A percentile compares a stretch with the other conserved stretches of the same genome.
Evolutionary conservation across 805 yeast species (phyloP).

Genomic region (Pichia phayaonensis): DNA sequence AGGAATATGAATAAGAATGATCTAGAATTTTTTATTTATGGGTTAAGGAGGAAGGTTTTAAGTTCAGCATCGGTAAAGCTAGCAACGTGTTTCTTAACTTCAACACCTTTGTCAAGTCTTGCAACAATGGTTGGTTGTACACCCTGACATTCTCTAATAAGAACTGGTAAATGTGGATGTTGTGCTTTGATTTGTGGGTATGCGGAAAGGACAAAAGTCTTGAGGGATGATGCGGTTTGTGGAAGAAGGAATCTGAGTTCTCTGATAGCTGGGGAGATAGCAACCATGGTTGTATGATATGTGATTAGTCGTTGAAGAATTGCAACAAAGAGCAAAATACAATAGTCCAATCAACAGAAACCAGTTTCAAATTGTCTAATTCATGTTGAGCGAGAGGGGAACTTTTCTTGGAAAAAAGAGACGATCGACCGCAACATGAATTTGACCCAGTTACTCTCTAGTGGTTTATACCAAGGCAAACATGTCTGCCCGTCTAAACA

Average conservation of each 20-base stretch:
- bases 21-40: slow-evolving; percentile 1
- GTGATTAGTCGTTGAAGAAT: not conserved
- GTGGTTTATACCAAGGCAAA: not conserved
- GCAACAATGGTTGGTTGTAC: slow-evolving; percentile 69
- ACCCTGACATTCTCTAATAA: slow-evolving; percentile 71
- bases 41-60: slow-evolving; percentile 25
- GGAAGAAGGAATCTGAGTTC: slow-evolving; percentile 80
- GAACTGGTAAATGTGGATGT: slow-evolving; percentile 62
- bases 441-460: not conserved
- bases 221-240: slow-evolving; percentile 65
- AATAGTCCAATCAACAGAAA: not conserved
- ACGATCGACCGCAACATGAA: not conserved
- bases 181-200: slow-evolving; percentile 59
- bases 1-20: not conserved
- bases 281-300: slow-evolving; percentile 3
- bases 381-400: not conserved
- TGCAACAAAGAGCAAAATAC: not conserved
- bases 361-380: not conserved
- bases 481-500: slow-evolving; percentile 14
- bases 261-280: slow-evolving; percentile 46
- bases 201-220: slow-evolving; percentile 49
- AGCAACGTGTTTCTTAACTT: slow-evolving; percentile 41
- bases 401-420: not conserved
- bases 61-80: slow-evolving; percentile 42
- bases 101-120: slow-evolving; percentile 54